Evolutionary conservation across 257 asterid species (phyloP), one percentile per base, ranked within the genome.

Genomic region (Rubia yunnanensis): DNA sequence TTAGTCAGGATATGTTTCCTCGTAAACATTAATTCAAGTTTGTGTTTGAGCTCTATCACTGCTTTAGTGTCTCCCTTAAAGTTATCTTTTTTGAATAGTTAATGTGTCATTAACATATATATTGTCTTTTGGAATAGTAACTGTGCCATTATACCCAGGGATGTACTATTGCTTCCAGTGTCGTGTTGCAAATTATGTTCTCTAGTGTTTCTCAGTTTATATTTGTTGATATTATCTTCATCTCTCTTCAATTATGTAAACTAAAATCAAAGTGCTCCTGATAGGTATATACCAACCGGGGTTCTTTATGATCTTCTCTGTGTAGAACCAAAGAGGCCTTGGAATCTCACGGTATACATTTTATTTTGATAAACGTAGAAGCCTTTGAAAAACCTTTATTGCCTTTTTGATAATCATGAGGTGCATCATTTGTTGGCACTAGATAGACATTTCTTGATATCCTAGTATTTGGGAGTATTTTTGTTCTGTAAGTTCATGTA

Each of bases 271-370:
- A 41, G 36, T 52, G 41, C 63, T 62, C 63, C 61, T 76, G 76
- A 41, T 85, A 89, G 99, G 99, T 83, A 89, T 74, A 76, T 88
- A 63, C 99, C 97, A 38, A 89, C 92, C 4, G 99, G 99, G 69
- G 95, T 86, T 28, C 95, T 92, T 34, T 92, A 83, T 80, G 99
- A 92, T 78, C 94, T 92, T 81, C 92, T 92, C 65, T 92, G 97
- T 69, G 88, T 90, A 17, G 97, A 89, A 70, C 96, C 95, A 58
- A 95, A 94, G 83, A 84, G 96, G 70, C 99, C 99, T 52, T 94
- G 97, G 99, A 85, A 94, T 84, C 80, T 94, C 70, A 94, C 86
- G 65, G 96, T 89, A 85, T 34, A 77, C 22, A 46, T 54, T 72
- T 63, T 31, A 28, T 34, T 36, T 76, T 60, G 62, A 7, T 36